phyloP scores from a whole-genome alignment of 2,329 filamentous ascomycete species.

The Pseudohalonectria lignicola region DNA sequence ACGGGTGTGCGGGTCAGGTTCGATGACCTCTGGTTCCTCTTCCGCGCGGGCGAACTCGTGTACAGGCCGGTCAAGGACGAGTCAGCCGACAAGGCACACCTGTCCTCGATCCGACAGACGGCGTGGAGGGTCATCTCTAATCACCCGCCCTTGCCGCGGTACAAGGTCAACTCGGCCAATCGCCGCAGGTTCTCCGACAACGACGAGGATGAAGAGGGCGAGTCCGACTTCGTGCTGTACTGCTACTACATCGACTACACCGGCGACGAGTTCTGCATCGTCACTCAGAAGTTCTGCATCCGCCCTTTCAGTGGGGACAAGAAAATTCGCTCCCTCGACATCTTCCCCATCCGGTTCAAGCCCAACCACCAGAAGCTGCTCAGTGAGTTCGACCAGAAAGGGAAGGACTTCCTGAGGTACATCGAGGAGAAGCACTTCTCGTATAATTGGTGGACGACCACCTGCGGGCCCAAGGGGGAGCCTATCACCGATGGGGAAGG shows the following conservation, averaged over 20 bases:
- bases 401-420: constrained; percentile 13
- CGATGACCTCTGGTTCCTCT: constrained; percentile 30
- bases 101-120: background rate
- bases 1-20: constrained; percentile 19
- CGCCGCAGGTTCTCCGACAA: background rate
- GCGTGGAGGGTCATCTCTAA: background rate
- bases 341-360: constrained; percentile 26
- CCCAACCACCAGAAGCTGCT: constrained; percentile 22
- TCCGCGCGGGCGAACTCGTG: constrained; percentile 26
- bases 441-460: constrained; percentile 30
- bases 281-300: constrained; percentile 24
- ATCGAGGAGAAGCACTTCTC: constrained; percentile 21
- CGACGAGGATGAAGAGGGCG: constrained; percentile 1
- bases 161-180: background rate
- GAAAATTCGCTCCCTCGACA: constrained; percentile 22
- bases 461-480: constrained; percentile 18
- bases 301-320: constrained; percentile 24
- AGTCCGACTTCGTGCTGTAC: background rate
- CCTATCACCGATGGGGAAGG: constrained; percentile 1
- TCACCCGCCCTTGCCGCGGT: background rate
- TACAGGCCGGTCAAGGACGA: constrained; percentile 17
- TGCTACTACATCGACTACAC: constrained; percentile 30
- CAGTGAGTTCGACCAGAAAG: constrained; percentile 7
- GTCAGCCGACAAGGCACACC: background rate
- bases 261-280: constrained; percentile 24